Evolutionary conservation across 1,284 basidiomycete genomes (phyloP).

Genomic region (Ceratobasidium sp.): DNA sequence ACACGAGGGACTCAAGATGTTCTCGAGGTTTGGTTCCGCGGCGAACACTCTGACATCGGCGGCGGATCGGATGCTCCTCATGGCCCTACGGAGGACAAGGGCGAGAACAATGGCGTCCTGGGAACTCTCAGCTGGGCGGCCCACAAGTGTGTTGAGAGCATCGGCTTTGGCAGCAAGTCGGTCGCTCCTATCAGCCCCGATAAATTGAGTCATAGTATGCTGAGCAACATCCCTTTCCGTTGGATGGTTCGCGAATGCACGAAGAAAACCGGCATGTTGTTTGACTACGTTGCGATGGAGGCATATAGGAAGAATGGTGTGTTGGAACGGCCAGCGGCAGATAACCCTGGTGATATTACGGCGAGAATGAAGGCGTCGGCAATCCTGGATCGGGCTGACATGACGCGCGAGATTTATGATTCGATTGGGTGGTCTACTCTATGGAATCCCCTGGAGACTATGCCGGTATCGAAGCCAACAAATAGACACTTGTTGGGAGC

Average conservation of each 20-base stretch:
- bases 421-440: neutral
- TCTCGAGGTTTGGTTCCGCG: neutral
- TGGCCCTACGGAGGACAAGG: neutral
- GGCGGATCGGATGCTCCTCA: conserved; percentile 1
- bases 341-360: neutral
- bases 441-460: neutral
- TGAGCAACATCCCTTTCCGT: conserved; percentile 19
- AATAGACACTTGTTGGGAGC: neutral
- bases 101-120: neutral
- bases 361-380: neutral
- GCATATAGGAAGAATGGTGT: neutral
- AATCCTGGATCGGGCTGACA: neutral
- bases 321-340: neutral
- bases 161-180: too few species aligned
- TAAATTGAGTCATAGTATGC: neutral
- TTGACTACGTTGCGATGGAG: conserved; percentile 23
- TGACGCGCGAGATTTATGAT: neutral
- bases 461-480: neutral
- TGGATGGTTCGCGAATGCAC: conserved; percentile 42
- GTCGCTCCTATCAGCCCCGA: neutral
- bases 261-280: conserved; percentile 38
- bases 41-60: neutral
- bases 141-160: too few species aligned
- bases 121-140: too few species aligned
- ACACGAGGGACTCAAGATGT: neutral